phyloP scores from a whole-genome alignment of 169 alveolate species.

The Plasmodium sp. region DNA sequence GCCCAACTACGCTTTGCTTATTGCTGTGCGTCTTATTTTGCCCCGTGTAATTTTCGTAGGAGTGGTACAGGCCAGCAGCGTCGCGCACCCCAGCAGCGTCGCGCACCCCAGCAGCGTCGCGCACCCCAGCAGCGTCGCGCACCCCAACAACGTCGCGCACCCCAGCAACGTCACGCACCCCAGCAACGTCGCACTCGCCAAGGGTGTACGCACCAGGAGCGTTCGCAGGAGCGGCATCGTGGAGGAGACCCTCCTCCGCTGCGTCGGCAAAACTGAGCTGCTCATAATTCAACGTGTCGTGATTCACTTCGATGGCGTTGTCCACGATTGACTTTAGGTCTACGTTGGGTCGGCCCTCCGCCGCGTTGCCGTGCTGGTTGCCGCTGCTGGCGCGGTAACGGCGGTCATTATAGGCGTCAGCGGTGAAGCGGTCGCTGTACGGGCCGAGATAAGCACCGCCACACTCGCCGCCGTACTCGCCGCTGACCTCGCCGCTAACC shows the following conservation, averaged over 20 bases:
- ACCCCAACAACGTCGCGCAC: not conserved
- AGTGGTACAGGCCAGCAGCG: not conserved
- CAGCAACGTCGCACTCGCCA: not conserved
- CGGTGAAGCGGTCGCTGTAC: not conserved
- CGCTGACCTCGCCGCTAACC: not conserved
- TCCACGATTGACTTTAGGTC: slow-evolving; percentile 51
- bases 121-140: not conserved
- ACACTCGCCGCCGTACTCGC: not conserved
- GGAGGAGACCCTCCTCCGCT: not conserved
- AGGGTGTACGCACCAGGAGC: not conserved
- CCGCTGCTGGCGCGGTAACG: not conserved
- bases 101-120: not conserved
- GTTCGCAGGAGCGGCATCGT: not conserved
- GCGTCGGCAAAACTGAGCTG: slow-evolving; percentile 16
- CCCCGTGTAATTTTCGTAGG: not conserved
- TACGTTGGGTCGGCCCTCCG: slow-evolving; percentile 21
- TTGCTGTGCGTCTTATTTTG: not conserved
- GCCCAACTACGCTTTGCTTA: not conserved
- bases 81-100: not conserved
- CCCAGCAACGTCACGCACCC: not conserved
- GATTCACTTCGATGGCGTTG: slow-evolving; percentile 59
- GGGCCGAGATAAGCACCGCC: not conserved
- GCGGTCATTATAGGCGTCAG: not conserved
- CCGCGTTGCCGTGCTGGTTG: not conserved
- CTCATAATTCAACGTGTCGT: slow-evolving; percentile 11